A percentile compares a stretch with the other conserved stretches of the same genome.
These are phyloP conservation scores for Pythium insidiosum DNA, from an alignment of 352 stramenopile genomes.

Conservation along the genomic window DNA sequence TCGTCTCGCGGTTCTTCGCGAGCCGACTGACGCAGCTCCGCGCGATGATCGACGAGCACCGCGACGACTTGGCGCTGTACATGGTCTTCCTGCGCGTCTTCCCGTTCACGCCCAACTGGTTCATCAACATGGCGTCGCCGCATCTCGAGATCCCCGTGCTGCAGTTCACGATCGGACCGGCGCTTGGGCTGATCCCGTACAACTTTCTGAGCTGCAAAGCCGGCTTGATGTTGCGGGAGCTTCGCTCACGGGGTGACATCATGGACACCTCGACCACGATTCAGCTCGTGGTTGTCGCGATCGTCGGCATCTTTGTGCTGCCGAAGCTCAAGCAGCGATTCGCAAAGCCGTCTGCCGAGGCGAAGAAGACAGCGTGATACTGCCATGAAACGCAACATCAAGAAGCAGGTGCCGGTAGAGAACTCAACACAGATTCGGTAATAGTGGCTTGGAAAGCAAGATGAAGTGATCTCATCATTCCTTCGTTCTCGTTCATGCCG, in stretches of 20 bases:
- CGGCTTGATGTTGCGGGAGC: conserved; percentile 58
- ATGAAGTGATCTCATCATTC: too few species aligned
- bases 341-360: too few species aligned
- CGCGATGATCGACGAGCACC: conserved; percentile 49
- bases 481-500: too few species aligned
- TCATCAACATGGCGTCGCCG: conserved; percentile 79
- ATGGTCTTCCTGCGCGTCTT: conserved; percentile 80
- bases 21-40: conserved; percentile 37
- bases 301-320: conserved; percentile 47
- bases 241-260: conserved; percentile 65
- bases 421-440: too few species aligned
- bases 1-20: conserved; percentile 48
- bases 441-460: too few species aligned
- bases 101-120: conserved; percentile 82
- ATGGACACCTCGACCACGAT: conserved; percentile 70
- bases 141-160: conserved; percentile 58
- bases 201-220: conserved; percentile 83
- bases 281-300: conserved; percentile 64
- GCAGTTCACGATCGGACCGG: conserved; percentile 52
- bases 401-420: too few species aligned
- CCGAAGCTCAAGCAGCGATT: conserved; percentile 64
- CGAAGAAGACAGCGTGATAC: too few species aligned
- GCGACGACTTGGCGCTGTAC: conserved; percentile 75
- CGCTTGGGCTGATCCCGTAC: conserved; percentile 71
- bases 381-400: too few species aligned